Base-by-base conservation (phyloP, 73 alveolate species). In the Paramecium tetraurelia region DNA sequence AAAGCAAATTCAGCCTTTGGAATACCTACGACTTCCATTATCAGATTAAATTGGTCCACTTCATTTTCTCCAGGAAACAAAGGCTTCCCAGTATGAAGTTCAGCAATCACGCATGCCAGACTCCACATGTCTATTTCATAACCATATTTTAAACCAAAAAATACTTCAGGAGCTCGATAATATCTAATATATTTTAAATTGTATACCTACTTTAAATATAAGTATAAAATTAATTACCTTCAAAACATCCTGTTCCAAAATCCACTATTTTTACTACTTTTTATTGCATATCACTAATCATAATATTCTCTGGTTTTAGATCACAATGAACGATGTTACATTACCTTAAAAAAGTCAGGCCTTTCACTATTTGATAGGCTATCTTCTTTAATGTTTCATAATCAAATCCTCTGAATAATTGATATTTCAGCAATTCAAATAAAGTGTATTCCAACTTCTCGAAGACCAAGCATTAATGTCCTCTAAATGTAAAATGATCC, bases 121-220 rank as follows among this genome's bases (percentile, higher is more conserved):
- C 99, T 95, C 99, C 99, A 98, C 97, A 98, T 98, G 93, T 98
- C 99, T 16, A 97, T 98, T 22, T 97, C 96, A 31, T 96, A 94
- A 46, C 98, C 96, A 89, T 98, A 98, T 12, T 96, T 96, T 69
- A 97, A 93, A 7, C 99, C 99, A 53, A 98, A 96, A 85, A 98
- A 97, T 14, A 98, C 96, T 89, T 98, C 99, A 31, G 99, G 99
- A 10, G 99, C 99, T 85, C 99, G 86, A 92, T 98, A 98, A 90
- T 95, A 97, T 85, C 99, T 53, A 53, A 53, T 53, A 53, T 53
- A 53, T 53, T 53, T 7, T 53, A 53, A 53, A 53, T 16, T 1
- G 31, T 18, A n/a, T 53, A 53, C 69, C 69, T 92, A 69, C 98
- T 93, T 92, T 98, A 96, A 7, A 98, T 98, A 83, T 98, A 96